A percentile compares a stretch with the other conserved stretches of the same genome.
These are phyloP conservation scores for Penicillium sp. DNA, from an alignment of 2,329 filamentous ascomycete species.

Conservation along the genomic window DNA sequence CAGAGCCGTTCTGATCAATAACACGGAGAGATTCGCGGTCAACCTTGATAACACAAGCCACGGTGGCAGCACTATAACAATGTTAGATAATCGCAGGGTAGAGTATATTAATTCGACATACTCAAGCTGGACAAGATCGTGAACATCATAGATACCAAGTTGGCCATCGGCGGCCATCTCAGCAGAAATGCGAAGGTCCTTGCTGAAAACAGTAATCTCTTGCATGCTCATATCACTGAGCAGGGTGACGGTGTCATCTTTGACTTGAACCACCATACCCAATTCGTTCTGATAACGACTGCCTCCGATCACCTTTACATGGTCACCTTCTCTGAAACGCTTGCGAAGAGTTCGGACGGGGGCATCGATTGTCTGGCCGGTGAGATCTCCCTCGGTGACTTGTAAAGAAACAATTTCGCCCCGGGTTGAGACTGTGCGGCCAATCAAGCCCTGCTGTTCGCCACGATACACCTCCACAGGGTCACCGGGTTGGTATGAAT, in stretches of 20 bases:
- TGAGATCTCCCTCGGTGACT: conserved; percentile 78
- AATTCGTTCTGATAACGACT: conserved; percentile 94
- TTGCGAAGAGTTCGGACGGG: conserved; percentile 91
- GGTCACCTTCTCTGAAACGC: conserved; percentile 87
- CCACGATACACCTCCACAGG: conserved; percentile 95
- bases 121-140: conserved; percentile 93
- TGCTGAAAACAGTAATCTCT: conserved; percentile 97
- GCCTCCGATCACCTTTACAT: conserved; percentile 97
- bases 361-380: conserved; percentile 84
- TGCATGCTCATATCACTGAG: conserved; percentile 89
- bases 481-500: conserved; percentile 87
- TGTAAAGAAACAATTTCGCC: conserved; percentile 88
- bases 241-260: conserved; percentile 87
- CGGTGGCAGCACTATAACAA: conserved; percentile 67
- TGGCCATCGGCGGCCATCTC: conserved; percentile 82
- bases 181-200: conserved; percentile 88
- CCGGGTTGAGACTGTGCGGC: conserved; percentile 80
- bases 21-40: conserved; percentile 89
- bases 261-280: conserved; percentile 93
- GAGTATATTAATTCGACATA: conserved; percentile 40
- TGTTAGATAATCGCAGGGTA: conserved; percentile 26
- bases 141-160: conserved; percentile 85
- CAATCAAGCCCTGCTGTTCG: conserved; percentile 88
- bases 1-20: conserved; percentile 84
- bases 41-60: conserved; percentile 91